Percentiles rank a stretch among this genome's conserved stretches.
Conservation (phyloP, 305 asterid genomes). For the Fraxinus sp. region DNA sequence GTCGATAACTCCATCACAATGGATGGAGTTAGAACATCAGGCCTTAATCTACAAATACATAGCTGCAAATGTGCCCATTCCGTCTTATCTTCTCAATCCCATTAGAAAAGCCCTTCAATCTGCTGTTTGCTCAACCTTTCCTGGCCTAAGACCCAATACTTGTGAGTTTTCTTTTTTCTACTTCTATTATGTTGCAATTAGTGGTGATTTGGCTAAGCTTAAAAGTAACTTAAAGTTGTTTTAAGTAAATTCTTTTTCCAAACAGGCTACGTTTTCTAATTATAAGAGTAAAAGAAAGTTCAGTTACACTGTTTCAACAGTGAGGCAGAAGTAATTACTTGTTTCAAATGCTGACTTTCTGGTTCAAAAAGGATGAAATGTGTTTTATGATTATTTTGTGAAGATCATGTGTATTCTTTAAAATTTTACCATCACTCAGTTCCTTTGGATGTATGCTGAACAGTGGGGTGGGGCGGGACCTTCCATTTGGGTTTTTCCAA, state of each 20-base stretch:
- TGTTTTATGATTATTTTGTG: background rate
- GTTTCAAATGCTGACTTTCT: background rate
- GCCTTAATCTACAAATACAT: slow-evolving; percentile 94
- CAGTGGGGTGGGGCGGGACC: slow-evolving; percentile 92
- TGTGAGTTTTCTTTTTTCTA: slow-evolving; percentile 42
- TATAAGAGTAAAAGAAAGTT: background rate
- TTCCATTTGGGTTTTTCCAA: slow-evolving; percentile 72
- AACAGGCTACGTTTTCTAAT: background rate
- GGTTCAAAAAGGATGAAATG: background rate
- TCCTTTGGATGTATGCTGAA: background rate
- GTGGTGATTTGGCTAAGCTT: background rate
- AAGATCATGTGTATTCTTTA: background rate
- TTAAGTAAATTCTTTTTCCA: too few relatives aligned
- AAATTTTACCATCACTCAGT: background rate
- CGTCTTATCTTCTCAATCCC: slow-evolving; percentile 77
- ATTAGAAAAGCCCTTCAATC: slow-evolving; percentile 80
- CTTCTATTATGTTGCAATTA: background rate
- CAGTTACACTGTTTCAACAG: background rate
- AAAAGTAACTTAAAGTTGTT: too few relatives aligned
- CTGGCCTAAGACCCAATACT: slow-evolving; percentile 58
- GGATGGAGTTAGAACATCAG: slow-evolving; percentile 94
- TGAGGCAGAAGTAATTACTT: background rate
- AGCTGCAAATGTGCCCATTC: slow-evolving; percentile 73
- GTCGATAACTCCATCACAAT: slow-evolving; percentile 83
- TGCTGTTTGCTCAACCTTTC: slow-evolving; percentile 55